Evolutionary conservation across 768 basidiomycete species (phyloP).

Genomic region (Pleurotus ostreatus): DNA sequence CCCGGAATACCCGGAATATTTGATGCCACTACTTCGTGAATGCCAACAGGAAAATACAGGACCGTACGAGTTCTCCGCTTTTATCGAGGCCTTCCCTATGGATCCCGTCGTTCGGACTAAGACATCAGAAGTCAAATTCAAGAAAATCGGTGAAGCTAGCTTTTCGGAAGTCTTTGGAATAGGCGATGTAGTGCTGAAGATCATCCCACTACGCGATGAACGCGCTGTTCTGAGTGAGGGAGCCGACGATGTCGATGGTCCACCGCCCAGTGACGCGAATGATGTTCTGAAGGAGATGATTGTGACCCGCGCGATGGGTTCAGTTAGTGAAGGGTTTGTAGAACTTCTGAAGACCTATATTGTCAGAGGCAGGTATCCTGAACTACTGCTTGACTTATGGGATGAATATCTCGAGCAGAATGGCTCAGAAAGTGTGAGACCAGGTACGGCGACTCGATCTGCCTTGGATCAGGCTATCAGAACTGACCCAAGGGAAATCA

Average conservation of each 20-base stretch:
- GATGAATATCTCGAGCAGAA: constrained; percentile 75
- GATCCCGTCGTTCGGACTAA: constrained; percentile 56
- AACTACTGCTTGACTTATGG: constrained; percentile 76
- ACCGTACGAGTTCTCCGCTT: constrained; percentile 76
- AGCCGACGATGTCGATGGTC: constrained; percentile 45
- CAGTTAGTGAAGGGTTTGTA: constrained; percentile 67
- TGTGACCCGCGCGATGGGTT: constrained; percentile 74
- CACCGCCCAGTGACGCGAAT: constrained; percentile 66
- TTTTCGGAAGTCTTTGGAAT: constrained; percentile 96
- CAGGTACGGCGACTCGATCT: constrained; percentile 44
- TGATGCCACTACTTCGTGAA: constrained; percentile 63
- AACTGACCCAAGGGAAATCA: background rate
- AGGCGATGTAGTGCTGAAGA: constrained; percentile 84
- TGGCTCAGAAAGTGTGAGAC: constrained; percentile 81
- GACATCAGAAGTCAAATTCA: constrained; percentile 35
- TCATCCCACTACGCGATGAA: constrained; percentile 73
- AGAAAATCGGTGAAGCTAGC: constrained; percentile 93
- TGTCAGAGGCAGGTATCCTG: constrained; percentile 83
- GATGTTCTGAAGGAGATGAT: constrained; percentile 81
- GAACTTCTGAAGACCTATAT: constrained; percentile 79
- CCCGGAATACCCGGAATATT: constrained; percentile 45
- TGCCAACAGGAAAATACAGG: constrained; percentile 60
- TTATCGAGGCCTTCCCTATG: constrained; percentile 76
- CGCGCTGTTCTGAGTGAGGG: constrained; percentile 12
- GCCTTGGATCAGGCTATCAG: no score